Conservation (phyloP, 352 stramenopile genomes). For the Pseudoperonospora humuli region DNA sequence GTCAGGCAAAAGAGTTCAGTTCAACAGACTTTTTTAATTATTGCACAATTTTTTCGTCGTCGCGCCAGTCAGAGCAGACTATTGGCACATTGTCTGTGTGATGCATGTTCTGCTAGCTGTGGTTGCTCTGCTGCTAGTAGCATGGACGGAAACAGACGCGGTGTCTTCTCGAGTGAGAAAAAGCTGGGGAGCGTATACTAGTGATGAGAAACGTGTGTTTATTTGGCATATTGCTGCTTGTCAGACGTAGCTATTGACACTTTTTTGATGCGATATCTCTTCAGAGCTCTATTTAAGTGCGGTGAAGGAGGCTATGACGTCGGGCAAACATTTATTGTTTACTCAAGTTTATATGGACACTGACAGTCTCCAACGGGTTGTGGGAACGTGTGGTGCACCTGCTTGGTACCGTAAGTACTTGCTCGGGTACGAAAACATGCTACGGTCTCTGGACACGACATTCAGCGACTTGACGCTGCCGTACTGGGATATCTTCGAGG, state of each 20-base stretch:
- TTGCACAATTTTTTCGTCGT: too few relatives aligned
- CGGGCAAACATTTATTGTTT: constrained; percentile 44
- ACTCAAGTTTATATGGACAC: constrained; percentile 49
- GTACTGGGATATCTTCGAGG: constrained; percentile 61
- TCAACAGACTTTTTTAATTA: too few relatives aligned
- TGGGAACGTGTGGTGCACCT: constrained; percentile 38
- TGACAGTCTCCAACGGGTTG: constrained; percentile 27
- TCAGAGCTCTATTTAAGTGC: constrained; percentile 40
- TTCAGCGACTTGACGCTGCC: constrained; percentile 49
- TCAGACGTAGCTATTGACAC: neutral
- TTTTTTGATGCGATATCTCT: neutral
- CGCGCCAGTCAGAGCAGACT: too few relatives aligned
- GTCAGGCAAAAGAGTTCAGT: too few relatives aligned
- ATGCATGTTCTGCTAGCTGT: constrained; percentile 11
- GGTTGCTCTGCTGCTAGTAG: constrained; percentile 6
- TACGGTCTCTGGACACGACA: constrained; percentile 34
- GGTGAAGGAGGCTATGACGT: constrained; percentile 42
- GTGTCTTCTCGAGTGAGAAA: constrained; percentile 20
- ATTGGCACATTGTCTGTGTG: too few relatives aligned
- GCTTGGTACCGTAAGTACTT: constrained; percentile 67
- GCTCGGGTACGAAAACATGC: constrained; percentile 64
- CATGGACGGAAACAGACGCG: neutral
- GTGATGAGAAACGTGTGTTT: constrained; percentile 24
- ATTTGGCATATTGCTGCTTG: neutral
- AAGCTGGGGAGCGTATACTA: constrained; percentile 25